Base-by-base conservation (phyloP, 306 rosid species). In the Cicer judaicum region DNA sequence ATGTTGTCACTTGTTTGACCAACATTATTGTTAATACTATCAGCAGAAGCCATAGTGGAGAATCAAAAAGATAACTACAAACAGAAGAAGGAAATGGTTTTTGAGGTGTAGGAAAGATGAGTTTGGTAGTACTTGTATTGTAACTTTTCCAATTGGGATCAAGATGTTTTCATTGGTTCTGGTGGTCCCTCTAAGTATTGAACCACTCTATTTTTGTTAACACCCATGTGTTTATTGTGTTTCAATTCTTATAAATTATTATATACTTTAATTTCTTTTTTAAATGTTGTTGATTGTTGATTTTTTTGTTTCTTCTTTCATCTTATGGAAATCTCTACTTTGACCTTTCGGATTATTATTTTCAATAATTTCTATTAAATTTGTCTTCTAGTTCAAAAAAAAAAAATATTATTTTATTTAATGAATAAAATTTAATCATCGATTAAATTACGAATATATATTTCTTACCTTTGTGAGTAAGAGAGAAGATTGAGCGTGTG, bases 191-290 rank as follows among this genome's bases (percentile, higher is more conserved):
- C 10, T 34, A 39, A 56, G 43, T 10, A 38, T 40, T 50, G 24
- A 24, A 24, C 34, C 34, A 15, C 13, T 24, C 21, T 15, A 8
- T 70, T 68, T 75, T 12, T 39, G 77, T 16, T 64, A 72, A 24
- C 44, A 56, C 21, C 6, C 85, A 81, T 11, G 78, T 5, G 81
- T 29, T 71, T 76, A 64, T 76, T 56, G 55, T 81, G 81, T 65
- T 36, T 61, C 34, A 44, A 70, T 70, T 70, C 74, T 54, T 34
- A 1, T 2, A 34, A 16, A 38, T 8, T 7, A 1, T 21, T 21
- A 21, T 21, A 4, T 49, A 13, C 18, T 49, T 49, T n/a, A 10
- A 1, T n/a, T 59, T 4, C 24, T 21, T 1, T 49, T n/a, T 42
- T 29, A 70, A n/a, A 16, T 2, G 43, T 13, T 6, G 43, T 60